These are phyloP conservation scores for Penicillium sp. DNA, from an alignment of 2,329 filamentous ascomycete genomes.

Conservation along the genomic window DNA sequence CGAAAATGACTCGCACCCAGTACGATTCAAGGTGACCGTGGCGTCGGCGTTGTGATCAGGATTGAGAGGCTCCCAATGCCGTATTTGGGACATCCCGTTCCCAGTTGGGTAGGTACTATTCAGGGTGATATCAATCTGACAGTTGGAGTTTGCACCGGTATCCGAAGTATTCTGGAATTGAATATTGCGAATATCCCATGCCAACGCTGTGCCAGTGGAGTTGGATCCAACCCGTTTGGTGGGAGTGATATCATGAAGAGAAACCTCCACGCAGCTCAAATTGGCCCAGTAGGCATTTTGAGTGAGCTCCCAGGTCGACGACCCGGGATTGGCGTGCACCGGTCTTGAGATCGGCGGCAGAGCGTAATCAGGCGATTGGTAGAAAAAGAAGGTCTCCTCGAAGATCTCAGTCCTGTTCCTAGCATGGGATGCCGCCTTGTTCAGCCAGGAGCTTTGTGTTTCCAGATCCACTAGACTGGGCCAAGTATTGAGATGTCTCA, in stretches of 20 bases:
- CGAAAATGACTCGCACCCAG: conserved; percentile 5
- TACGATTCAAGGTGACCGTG: background rate
- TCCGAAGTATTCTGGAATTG: background rate
- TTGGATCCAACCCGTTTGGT: background rate
- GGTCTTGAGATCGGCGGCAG: conserved; percentile 9
- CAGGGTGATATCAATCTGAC: background rate
- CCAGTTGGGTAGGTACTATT: background rate
- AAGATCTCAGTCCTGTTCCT: background rate
- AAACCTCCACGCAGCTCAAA: conserved; percentile 6
- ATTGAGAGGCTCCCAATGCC: conserved; percentile 6
- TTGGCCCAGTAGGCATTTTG: conserved; percentile 22
- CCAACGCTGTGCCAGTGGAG: background rate
- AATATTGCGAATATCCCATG: conserved; percentile 1
- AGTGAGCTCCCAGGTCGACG: conserved; percentile 8
- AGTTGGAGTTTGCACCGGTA: background rate
- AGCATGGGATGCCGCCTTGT: background rate
- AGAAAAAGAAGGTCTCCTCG: conserved; percentile 9
- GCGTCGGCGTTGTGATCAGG: background rate
- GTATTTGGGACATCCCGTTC: background rate
- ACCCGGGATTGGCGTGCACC: conserved; percentile 1
- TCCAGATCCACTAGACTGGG: conserved; percentile 7
- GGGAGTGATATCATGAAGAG: background rate
- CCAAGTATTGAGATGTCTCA: conserved; percentile 11
- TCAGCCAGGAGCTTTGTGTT: conserved; percentile 3
- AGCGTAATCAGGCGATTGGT: conserved; percentile 8